These are phyloP conservation scores for Paramecium pentaurelia DNA, from an alignment of 73 alveolate species.

Conservation along the genomic window DNA sequence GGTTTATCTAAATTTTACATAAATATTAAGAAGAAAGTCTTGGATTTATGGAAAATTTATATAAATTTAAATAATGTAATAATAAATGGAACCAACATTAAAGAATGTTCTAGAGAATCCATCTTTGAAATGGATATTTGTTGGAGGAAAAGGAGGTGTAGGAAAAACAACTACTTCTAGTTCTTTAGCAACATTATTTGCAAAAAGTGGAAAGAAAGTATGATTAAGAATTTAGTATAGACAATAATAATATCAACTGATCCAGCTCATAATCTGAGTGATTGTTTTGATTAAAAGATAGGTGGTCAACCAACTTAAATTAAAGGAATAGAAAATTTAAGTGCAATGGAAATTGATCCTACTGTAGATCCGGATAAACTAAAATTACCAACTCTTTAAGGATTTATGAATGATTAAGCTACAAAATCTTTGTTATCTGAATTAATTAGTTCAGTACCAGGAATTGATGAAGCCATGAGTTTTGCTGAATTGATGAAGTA, in stretches of 20 bases:
- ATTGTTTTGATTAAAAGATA: constrained; percentile 97
- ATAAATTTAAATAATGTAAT: not conserved
- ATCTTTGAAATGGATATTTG: constrained; percentile 96
- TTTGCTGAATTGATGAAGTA: constrained; percentile 81
- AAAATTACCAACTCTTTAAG: constrained; percentile 69
- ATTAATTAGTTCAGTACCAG: constrained; percentile 95
- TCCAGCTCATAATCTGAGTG: constrained; percentile 99
- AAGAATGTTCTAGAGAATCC: constrained; percentile 76
- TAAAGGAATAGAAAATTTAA: constrained; percentile 90
- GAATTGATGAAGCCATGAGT: constrained; percentile 98
- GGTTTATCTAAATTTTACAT: not conserved
- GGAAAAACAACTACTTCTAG: constrained; percentile 60
- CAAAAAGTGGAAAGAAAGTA: constrained; percentile 42
- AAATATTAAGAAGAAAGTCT: not conserved
- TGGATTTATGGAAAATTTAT: not conserved
- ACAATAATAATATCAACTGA: constrained; percentile 97
- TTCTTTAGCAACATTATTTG: constrained; percentile 47
- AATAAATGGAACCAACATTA: constrained; percentile 66
- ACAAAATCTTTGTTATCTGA: constrained; percentile 85
- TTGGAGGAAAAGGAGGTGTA: constrained; percentile 99
- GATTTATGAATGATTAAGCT: constrained; percentile 83
- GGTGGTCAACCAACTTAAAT: constrained; percentile 87
- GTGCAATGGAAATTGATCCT: constrained; percentile 95
- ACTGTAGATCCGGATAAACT: constrained; percentile 68
- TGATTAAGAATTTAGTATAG: constrained; percentile 34